Evolutionary conservation across 179 eudicot species (phyloP), one percentile per base, ranked within the genome.

Genomic region (Amaranthus tricolor): DNA sequence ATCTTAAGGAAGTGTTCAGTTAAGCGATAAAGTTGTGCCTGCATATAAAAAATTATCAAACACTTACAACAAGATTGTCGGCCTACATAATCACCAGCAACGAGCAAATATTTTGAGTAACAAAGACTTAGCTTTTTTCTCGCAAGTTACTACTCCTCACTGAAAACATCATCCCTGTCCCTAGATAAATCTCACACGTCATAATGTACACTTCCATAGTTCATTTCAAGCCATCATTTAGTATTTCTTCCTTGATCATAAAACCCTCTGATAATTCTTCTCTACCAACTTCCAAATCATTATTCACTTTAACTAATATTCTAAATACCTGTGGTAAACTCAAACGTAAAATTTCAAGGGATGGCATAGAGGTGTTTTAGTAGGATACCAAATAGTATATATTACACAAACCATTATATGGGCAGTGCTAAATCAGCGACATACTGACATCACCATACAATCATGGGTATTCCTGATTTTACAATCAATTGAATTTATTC

Each of bases 21-120:
- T 74, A 95, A 88, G 79, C 93, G 97, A 78, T 95, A 73, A 75
- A 95, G 95, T 81, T 95, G 97, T 77, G 93, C 90, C 99, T 95
- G 89, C 47, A 66, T 16, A 78, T 73, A 58, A 76, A 64, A 69
- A 68, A 31, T 40, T 19, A 7, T 43, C 64, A 76, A 75, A 65
- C 44, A 60, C 44, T 48, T 47, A 7, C 40, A 45, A 62, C 50
- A 11, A 59, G 62, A 60, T 59, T 55, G 65, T 56, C 19, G 13
- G 21, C 11, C 7, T 8, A 55, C 10, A 70, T 50, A 61, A 20
- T 58, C 40, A 40, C 43, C 75, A 57, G 70, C 65, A 51, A 44
- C 70, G 76, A 65, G 68, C 76, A 74, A 56, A 10, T 61, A 60
- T 57, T 47, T 53, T 8, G 16, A 45, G 51, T 50, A 68, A 14